Evolutionary conservation across 225 moss, liverwort and hornwort species (phyloP), one percentile per base, ranked within the genome.

Genomic region (Marchantia polymorpha): DNA sequence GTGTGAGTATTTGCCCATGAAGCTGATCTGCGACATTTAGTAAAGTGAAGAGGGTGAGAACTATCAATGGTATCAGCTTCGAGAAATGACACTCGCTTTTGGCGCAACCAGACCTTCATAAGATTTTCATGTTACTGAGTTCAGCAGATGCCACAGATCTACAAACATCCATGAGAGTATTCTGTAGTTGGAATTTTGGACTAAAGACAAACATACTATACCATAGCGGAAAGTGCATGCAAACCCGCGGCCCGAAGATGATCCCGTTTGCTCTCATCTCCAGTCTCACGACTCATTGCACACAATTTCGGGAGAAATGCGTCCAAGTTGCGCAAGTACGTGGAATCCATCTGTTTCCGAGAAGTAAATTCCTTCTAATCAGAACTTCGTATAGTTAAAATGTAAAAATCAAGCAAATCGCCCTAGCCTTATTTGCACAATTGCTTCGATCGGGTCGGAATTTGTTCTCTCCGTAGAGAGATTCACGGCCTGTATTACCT

Each of bases 321-420:
- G 83, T 97, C 94, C 73, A 94, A 66, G 78, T 89, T 97, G 7
- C 93, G 90, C 89, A 94, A 89, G 84, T 94, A 94, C 15, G 93
- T 94, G 26, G 93, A 88, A 73, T 94, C 96, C 74, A 87, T 85
- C 96, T 97, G 89, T 76, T 76, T 83, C 52, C 52, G 78, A 51
- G 39, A 63, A 46, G 39, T 12, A 58, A 31, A 30, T 12, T 13
- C 12, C 12, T 50, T 12, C 9, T 3, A 23, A n/a, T 10, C 12
- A 50, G 16, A 49, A 64, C 25, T 10, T 17, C 12, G 16, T 10
- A 64, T 7, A 20, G 8, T 46, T 19, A 5, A 16, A 50, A 47
- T 71, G n/a, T 48, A 10, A 0, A 50, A 20, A 50, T 30, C 6
- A 16, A 68, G 31, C 15, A 31, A 2, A 2, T 68, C 31, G 68